A percentile compares a stretch with the other conserved stretches of the same genome.
These are phyloP conservation scores for Dactylis glomerata DNA, from an alignment of 176 grass and related monocot species.

Conservation along the genomic window DNA sequence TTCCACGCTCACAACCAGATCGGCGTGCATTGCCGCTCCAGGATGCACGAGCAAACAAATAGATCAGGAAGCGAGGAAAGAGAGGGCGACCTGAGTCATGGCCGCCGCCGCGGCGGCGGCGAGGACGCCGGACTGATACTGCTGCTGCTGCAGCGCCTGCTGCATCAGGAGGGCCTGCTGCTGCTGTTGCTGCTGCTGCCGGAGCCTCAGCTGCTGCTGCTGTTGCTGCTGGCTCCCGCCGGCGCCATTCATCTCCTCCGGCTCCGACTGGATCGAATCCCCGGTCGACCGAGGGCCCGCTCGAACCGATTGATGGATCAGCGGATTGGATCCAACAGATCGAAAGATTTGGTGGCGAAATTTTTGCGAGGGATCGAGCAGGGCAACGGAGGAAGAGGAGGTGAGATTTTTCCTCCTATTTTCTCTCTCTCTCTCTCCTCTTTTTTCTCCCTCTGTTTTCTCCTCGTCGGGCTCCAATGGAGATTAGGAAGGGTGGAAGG, in stretches of 20 bases:
- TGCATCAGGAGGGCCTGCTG: constrained; percentile 73
- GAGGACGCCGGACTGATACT: constrained; percentile 70
- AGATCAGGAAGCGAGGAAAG: constrained; percentile 38
- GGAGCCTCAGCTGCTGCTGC: constrained; percentile 55
- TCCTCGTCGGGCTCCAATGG: constrained; percentile 39
- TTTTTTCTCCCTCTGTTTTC: constrained; percentile 29
- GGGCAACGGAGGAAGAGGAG: constrained; percentile 44
- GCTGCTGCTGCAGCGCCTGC: constrained; percentile 71
- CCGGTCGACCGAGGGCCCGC: constrained; percentile 5
- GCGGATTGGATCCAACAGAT: constrained; percentile 19
- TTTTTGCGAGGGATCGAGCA: constrained; percentile 43
- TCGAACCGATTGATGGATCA: constrained; percentile 32
- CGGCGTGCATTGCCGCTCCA: constrained; percentile 22
- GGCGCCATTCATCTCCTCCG: constrained; percentile 49
- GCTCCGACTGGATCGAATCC: constrained; percentile 42
- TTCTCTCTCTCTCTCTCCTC: constrained; percentile 5
- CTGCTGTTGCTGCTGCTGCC: constrained; percentile 60
- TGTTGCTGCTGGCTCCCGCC: constrained; percentile 49
- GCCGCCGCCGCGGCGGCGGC: constrained; percentile 57
- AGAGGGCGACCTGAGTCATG: constrained; percentile 57
- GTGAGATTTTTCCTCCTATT: constrained; percentile 30
- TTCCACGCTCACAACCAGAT: constrained; percentile 22
- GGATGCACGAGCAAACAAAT: constrained; percentile 7
- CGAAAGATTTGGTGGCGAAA: constrained; percentile 37
- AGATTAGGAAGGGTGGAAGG: constrained; percentile 7